phyloP scores from a whole-genome alignment of 2,329 filamentous ascomycete species.

The Alternaria sp. region DNA sequence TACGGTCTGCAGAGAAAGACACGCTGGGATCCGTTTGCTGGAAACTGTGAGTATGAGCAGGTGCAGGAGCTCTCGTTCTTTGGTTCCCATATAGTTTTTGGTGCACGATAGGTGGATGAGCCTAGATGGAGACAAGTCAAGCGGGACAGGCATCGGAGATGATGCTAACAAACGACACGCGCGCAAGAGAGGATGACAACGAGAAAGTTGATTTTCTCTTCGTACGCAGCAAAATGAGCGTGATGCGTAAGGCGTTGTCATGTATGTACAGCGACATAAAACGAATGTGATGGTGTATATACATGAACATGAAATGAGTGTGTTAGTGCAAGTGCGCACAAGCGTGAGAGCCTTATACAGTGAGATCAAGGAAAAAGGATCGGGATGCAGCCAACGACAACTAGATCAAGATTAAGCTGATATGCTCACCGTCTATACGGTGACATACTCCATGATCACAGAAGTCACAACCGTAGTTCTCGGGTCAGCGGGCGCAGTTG shows the following conservation, averaged over 20 bases:
- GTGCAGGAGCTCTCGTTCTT: too few relatives aligned
- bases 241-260: background rate
- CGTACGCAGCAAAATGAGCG: background rate
- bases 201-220: background rate
- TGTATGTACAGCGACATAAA: background rate
- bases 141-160: background rate
- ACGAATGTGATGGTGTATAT: background rate
- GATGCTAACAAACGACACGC: too few relatives aligned
- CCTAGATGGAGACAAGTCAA: background rate
- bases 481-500: conserved; percentile 14
- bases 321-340: conserved; percentile 6
- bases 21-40: too few relatives aligned
- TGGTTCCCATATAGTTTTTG: rapidly evolving
- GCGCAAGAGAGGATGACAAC: background rate
- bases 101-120: background rate
- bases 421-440: background rate
- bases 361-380: background rate
- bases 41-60: too few relatives aligned
- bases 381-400: background rate
- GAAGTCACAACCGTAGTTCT: conserved; percentile 27
- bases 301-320: background rate
- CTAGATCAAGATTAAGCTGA: background rate
- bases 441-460: conserved; percentile 27
- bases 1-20: too few relatives aligned
- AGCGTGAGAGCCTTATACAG: background rate